A percentile compares a stretch with the other conserved stretches of the same genome.
These are phyloP conservation scores for Fusarium pseudoanthophilum DNA, from an alignment of 2,329 filamentous ascomycete species.

Conservation along the genomic window DNA sequence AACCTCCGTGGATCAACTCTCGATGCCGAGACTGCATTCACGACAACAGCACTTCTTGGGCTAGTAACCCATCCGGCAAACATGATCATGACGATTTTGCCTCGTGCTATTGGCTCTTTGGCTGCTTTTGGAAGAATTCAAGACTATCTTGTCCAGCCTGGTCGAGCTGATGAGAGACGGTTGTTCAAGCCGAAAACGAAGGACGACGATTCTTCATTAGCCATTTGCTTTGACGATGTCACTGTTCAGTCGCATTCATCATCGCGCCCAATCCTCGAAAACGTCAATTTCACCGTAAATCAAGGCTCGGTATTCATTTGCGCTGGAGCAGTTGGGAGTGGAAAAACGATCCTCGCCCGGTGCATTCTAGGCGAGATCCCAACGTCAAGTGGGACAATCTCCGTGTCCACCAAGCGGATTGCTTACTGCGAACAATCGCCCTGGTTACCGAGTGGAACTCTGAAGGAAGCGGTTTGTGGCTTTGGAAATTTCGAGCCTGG, in stretches of 20 bases:
- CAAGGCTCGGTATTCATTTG: neutral
- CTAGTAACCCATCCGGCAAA: neutral
- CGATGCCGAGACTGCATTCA: neutral
- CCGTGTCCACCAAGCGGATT: neutral
- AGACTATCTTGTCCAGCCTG: neutral
- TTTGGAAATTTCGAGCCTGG: neutral
- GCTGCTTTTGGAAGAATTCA: neutral
- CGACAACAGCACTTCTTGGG: neutral
- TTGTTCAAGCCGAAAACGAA: fast-evolving
- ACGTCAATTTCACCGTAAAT: fast-evolving
- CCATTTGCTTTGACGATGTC: neutral
- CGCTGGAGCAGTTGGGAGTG: neutral
- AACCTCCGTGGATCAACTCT: neutral
- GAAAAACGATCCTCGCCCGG: neutral
- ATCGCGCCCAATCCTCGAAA: neutral
- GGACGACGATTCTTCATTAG: neutral
- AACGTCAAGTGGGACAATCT: neutral
- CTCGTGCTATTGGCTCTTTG: neutral
- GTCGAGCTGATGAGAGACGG: neutral
- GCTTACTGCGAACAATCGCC: neutral
- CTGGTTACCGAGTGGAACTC: neutral
- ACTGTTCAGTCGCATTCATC: neutral
- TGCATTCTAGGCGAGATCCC: neutral
- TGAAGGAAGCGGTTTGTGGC: neutral
- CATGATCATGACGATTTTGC: neutral